Evolutionary conservation across 768 basidiomycete species (phyloP).

Genomic region (Serendipita vermifera): DNA sequence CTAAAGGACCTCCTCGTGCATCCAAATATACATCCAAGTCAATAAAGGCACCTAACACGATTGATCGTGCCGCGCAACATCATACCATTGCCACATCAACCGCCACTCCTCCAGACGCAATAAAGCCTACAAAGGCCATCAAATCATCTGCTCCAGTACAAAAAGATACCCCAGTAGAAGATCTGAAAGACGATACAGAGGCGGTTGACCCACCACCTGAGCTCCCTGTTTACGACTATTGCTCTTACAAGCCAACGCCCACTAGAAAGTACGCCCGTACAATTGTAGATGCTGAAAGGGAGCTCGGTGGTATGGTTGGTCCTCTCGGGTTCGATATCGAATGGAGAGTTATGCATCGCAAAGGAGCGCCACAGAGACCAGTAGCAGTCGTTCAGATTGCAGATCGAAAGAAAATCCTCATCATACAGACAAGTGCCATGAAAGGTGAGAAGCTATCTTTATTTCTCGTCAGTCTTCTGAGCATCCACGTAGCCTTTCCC

Average conservation of each 20-base stretch:
- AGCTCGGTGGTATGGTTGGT: neutral
- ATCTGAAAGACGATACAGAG: too few relatives aligned
- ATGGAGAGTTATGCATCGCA: constrained; percentile 52
- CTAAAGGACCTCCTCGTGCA: too few relatives aligned
- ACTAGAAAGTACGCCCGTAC: neutral
- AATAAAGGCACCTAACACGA: too few relatives aligned
- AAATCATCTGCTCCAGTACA: too few relatives aligned
- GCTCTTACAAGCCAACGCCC: neutral
- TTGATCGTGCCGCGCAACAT: too few relatives aligned
- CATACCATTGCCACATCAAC: too few relatives aligned
- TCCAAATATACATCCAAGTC: too few relatives aligned
- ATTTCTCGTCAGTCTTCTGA: neutral
- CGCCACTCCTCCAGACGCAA: too few relatives aligned
- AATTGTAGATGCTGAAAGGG: neutral
- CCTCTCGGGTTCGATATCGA: constrained; percentile 61
- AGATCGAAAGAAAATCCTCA: constrained; percentile 37
- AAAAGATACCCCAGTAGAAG: too few relatives aligned
- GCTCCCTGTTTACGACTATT: constrained; percentile 6
- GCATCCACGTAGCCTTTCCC: constrained; percentile 27
- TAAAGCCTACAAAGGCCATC: too few relatives aligned
- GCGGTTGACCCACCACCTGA: too few relatives aligned
- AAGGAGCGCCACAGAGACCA: constrained; percentile 48
- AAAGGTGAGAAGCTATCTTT: constrained; percentile 24
- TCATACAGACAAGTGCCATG: constrained; percentile 58
- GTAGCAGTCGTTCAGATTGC: constrained; percentile 71